Evolutionary conservation across 306 rosid genomes (phyloP).

Genomic region (Arachis hypogaea): DNA sequence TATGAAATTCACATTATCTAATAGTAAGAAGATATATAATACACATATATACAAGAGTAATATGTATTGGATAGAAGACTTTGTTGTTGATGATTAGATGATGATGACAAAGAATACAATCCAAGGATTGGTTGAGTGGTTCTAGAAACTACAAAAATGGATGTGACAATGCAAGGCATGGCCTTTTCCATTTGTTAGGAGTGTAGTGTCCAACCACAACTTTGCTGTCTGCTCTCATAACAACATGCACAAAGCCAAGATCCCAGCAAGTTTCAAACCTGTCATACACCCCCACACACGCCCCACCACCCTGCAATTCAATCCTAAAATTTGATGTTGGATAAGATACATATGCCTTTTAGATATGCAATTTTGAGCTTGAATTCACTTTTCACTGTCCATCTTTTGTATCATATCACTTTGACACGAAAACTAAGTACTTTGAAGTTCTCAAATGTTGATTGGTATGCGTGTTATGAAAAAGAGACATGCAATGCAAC

Average conservation of each 20-base stretch:
- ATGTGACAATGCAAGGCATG: not conserved
- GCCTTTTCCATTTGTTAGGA: not conserved
- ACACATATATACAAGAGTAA: too few relatives aligned
- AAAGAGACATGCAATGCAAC: too few relatives aligned
- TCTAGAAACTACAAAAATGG: not conserved
- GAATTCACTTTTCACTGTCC: not conserved
- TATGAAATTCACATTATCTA: too few relatives aligned
- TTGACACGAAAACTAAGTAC: too few relatives aligned
- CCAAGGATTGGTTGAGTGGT: not conserved
- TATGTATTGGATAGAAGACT: not conserved
- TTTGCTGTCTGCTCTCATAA: not conserved
- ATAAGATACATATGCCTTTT: not conserved
- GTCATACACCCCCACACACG: not conserved
- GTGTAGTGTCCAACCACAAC: not conserved
- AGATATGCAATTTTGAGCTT: too few relatives aligned
- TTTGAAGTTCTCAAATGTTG: too few relatives aligned
- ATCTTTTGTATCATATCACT: not conserved
- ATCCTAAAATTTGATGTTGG: not conserved
- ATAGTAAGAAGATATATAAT: too few relatives aligned
- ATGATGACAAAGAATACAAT: slow-evolving; percentile 4
- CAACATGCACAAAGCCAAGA: slow-evolving; percentile 4
- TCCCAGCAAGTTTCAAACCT: not conserved
- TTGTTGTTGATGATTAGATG: not conserved
- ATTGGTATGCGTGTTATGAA: too few relatives aligned
- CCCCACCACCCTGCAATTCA: not conserved